Base-by-base conservation (phyloP, 1,284 basidiomycete species). In the Cutaneotrichosporon cutaneum region DNA sequence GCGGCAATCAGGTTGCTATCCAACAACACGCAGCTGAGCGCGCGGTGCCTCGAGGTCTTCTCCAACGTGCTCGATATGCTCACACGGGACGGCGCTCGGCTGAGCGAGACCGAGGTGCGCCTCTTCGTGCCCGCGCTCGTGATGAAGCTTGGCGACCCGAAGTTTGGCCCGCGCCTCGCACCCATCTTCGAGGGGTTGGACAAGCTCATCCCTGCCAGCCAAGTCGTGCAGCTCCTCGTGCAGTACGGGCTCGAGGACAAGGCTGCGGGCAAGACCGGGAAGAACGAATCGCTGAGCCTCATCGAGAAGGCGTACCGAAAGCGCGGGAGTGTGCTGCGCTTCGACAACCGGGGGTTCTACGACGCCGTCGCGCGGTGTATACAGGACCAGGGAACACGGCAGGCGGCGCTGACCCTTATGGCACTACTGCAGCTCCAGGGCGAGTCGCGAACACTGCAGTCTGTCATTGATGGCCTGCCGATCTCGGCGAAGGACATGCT, bases 81-180 rank as follows among this genome's bases (percentile, higher is more conserved):
- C 71, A 86, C 86, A 62, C 84, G 79, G 70, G 82, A 85, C 45
- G 87, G 88, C 65, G 90, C 92, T 75, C 88, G 94, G 70, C 82
- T 99, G 60, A 87, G 86, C 4, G 96, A 99, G 66, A 83, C 86
- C 36, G 96, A 99, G 76, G 93, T 92, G 0, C 80, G 86, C 55
- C 89, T 91, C 64, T 92, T 99, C 70, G 85, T 98, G 24, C 93
- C 94, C 0, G 93, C 94, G 9, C 83, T 98, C 58, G 85, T 97
- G 45, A 86, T 87, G 81, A 98, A 97, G 80, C 81, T 83, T 30
- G 84, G 84, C 18, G 84, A 85, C 63, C 65, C 78, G 70, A 81
- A 85, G 77, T 81, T 78, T 62, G 71, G 69, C 21, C 58, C 75
- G 10, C 76, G 82, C 48, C 80, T 84, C 18, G 74, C 79, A 32